These are phyloP conservation scores for Phytophthora hibernalis DNA, from an alignment of 352 stramenopile species.

Conservation along the genomic window DNA sequence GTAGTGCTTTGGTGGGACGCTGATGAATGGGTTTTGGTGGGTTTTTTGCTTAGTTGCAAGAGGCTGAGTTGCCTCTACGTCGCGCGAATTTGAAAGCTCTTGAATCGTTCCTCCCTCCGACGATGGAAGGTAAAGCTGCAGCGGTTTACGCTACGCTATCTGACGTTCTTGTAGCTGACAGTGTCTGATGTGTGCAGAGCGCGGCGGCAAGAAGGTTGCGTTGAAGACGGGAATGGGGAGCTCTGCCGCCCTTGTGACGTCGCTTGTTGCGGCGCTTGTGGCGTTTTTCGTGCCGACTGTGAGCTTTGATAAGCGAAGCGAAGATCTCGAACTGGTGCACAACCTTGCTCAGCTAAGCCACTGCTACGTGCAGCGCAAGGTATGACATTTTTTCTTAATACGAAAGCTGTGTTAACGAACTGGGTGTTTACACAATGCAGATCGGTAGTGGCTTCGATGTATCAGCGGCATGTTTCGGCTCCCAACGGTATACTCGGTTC, in stretches of 20 bases:
- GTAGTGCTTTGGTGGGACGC: not conserved
- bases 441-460: slow-evolving; percentile 98
- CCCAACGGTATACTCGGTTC: slow-evolving; percentile 95
- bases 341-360: slow-evolving; percentile 96
- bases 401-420: not conserved
- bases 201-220: slow-evolving; percentile 57
- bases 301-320: slow-evolving; percentile 25
- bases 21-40: slow-evolving; percentile 2
- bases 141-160: not conserved
- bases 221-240: slow-evolving; percentile 97
- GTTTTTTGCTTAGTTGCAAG: slow-evolving; percentile 67
- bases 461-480: slow-evolving; percentile 93
- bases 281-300: slow-evolving; percentile 77
- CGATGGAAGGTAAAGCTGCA: slow-evolving; percentile 51
- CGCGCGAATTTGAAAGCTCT: slow-evolving; percentile 77
- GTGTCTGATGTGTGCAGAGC: slow-evolving; percentile 30
- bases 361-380: slow-evolving; percentile 96
- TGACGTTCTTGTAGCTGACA: not conserved
- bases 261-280: slow-evolving; percentile 91
- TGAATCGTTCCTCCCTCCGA: slow-evolving; percentile 84
- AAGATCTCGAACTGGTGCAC: slow-evolving; percentile 81
- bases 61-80: slow-evolving; percentile 58
- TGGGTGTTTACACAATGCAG: slow-evolving; percentile 31
- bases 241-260: slow-evolving; percentile 95
- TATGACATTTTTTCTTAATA: slow-evolving; percentile 18